Base-by-base conservation (phyloP, 176 grass and related monocot species). In the Cymbopogon citratus region DNA sequence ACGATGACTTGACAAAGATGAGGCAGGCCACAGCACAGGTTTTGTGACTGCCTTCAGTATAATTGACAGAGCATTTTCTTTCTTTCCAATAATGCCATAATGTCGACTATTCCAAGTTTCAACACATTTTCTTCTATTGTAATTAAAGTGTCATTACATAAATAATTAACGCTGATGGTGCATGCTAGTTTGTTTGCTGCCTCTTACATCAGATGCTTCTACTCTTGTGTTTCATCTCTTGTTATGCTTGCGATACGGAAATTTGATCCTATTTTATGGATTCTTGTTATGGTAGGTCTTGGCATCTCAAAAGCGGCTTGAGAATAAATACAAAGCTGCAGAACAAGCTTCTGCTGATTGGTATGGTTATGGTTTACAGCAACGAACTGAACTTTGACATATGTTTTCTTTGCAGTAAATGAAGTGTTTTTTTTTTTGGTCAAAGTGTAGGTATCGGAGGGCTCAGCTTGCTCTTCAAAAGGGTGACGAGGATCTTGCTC, bases 11-110 rank as follows among this genome's bases (percentile, higher is more conserved):
- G 59, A 95, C 86, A 60, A 99, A 99, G 84, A 95, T 99, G 97
- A 91, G 97, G 29, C 97, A 99, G 83, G 97, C 97, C 57, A 99
- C 97, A 71, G 97, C 97, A 68, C 97, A 99, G 87, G 97, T 99
- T 78, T 76, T 83, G 65, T 76, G 6, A 59, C 48, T 62, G 33
- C 31, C 66, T 16, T 49, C 64, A 74, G 80, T 40, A 75, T 31
- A 29, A 83, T 71, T 80, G 24, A 64, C 7, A 63, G 1, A 5
- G 21, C 40, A 57, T 81, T 26, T 12, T 71, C 14, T 31, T 27
- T 45, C 21, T 29, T 80, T 80, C 9, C 7, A 12, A 57, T 66
- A 59, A 13, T 80, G 12, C 5, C 25, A 54, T 65, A 54, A 66
- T 15, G 9, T 1, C 3, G 12, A 56, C 0, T 29, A 65, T 56